phyloP scores from a whole-genome alignment of 768 basidiomycete genomes.

The Mycena capillaripes region DNA sequence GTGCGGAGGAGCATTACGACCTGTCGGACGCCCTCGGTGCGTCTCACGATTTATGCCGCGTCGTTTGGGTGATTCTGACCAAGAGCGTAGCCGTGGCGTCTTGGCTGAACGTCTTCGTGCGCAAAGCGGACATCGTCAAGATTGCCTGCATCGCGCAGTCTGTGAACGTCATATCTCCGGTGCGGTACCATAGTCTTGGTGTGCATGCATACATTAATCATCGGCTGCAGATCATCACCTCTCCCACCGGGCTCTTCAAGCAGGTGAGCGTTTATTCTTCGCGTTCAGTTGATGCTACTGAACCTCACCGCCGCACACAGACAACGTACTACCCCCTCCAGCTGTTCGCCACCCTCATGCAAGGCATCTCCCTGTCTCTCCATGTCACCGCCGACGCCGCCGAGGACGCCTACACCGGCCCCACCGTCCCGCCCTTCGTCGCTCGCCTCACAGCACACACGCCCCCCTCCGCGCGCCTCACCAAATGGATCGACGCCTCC shows the following conservation, averaged over 20 bases:
- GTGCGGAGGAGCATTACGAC: conserved; percentile 68
- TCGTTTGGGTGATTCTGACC: not conserved
- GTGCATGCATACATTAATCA: no score
- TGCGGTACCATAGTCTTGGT: no score
- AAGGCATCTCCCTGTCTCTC: conserved; percentile 57
- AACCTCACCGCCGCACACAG: conserved; percentile 44
- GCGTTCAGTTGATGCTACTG: not conserved
- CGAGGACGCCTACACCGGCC: conserved; percentile 51
- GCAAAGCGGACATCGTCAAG: conserved; percentile 70
- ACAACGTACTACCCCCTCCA: conserved; percentile 67
- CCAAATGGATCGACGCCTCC: conserved; percentile 64
- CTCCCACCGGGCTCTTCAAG: conserved; percentile 54
- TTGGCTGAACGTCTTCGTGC: conserved; percentile 73
- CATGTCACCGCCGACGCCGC: conserved; percentile 50
- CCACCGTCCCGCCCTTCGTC: conserved; percentile 68
- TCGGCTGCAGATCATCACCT: conserved; percentile 56
- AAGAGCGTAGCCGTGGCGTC: conserved; percentile 62
- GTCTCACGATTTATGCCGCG: not conserved
- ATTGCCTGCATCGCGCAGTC: conserved; percentile 75
- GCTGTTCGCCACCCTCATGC: conserved; percentile 71
- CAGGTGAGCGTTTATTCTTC: conserved; percentile 34
- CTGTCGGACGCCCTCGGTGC: conserved; percentile 64
- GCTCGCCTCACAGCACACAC: conserved; percentile 54
- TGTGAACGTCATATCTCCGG: conserved; percentile 64
- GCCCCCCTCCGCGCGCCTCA: conserved; percentile 50